Evolutionary conservation across 306 rosid genomes (phyloP).

Genomic region (Vicia faba): DNA sequence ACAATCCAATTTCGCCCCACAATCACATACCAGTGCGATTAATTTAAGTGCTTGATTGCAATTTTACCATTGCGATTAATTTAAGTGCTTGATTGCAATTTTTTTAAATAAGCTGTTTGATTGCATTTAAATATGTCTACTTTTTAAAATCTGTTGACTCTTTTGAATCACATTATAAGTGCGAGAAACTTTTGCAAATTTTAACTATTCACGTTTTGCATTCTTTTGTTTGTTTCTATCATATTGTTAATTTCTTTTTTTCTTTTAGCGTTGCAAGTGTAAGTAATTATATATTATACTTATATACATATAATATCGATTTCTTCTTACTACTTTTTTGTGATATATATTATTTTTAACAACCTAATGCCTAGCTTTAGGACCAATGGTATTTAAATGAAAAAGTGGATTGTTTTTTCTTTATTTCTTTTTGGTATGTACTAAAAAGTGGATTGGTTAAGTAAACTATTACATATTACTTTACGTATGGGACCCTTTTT

Average conservation of each 20-base stretch:
- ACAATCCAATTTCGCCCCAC: no score
- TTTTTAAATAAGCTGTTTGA: no score
- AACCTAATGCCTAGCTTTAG: conserved; percentile 27
- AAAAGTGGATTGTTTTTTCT: conserved; percentile 12
- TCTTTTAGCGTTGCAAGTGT: neutral
- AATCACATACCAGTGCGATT: neutral
- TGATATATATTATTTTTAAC: conserved; percentile 6
- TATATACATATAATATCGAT: neutral
- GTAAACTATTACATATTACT: conserved; percentile 10
- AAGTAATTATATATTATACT: neutral
- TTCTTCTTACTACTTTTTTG: neutral
- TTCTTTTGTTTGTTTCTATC: conserved; percentile 25
- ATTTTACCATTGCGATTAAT: no score
- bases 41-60: neutral
- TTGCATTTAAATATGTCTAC: conserved; percentile 30
- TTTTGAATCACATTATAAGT: conserved; percentile 35
- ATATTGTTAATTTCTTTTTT: neutral
- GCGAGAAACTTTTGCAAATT: conserved; percentile 27
- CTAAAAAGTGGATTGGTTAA: conserved; percentile 7
- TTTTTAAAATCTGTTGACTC: conserved; percentile 34
- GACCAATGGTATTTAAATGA: conserved; percentile 17
- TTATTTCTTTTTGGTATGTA: neutral
- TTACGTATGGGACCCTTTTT: neutral
- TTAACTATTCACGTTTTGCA: conserved; percentile 17
- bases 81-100: no score